A percentile compares a stretch with the other conserved stretches of the same genome.
Evolutionary conservation across 2,329 filamentous ascomycete species (phyloP).

Genomic region (Paecilomyces dactylethromorphus): DNA sequence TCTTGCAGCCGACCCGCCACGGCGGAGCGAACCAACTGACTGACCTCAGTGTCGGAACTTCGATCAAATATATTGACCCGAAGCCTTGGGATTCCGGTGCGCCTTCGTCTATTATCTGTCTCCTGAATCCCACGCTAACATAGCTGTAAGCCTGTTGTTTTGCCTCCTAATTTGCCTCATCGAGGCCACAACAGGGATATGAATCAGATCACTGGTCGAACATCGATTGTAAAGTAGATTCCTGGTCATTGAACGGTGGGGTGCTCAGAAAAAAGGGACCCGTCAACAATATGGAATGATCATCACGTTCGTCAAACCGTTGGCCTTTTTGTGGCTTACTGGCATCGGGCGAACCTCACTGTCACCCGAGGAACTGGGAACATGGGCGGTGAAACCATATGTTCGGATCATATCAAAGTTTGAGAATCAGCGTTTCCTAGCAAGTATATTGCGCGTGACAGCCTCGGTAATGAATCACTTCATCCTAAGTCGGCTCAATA

Average conservation of each 20-base stretch:
- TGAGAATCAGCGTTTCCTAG: no score
- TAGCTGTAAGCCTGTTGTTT: not conserved
- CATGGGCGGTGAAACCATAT: not conserved
- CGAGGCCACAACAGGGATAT: not conserved
- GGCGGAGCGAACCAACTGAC: not conserved
- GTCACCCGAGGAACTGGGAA: not conserved
- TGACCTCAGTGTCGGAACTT: not conserved
- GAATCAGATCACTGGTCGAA: not conserved
- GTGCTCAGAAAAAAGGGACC: not conserved
- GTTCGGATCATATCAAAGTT: not conserved
- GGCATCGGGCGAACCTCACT: not conserved
- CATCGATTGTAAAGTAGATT: not conserved
- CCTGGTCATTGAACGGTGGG: not conserved
- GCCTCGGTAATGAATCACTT: no score
- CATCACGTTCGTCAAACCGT: not conserved
- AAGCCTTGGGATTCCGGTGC: not conserved
- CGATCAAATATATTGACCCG: not conserved
- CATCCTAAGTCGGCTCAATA: no score
- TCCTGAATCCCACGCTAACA: not conserved
- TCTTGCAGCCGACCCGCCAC: not conserved
- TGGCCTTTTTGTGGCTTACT: no score
- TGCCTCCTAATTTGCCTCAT: not conserved
- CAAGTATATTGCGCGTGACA: no score
- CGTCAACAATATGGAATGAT: not conserved
- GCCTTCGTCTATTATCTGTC: not conserved